phyloP scores from a whole-genome alignment of 2,329 filamentous ascomycete genomes.

The Trichoderma afroharzianum region DNA sequence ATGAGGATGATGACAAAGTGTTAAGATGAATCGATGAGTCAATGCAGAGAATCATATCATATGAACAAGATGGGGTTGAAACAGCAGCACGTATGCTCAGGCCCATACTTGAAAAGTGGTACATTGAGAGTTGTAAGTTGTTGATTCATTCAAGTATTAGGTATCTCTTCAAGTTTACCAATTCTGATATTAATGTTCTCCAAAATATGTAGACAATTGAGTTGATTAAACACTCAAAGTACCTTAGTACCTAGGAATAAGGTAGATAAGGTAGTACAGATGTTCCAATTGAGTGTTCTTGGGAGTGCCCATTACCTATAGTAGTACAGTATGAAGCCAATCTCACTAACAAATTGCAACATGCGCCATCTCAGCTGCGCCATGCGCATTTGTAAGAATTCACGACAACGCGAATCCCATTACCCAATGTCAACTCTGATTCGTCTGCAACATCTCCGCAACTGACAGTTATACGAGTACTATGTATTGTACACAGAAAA shows the following conservation, averaged over 20 bases:
- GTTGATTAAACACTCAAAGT: not conserved
- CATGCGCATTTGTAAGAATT: not conserved
- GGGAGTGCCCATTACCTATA: too few species aligned
- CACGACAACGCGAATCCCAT: not conserved
- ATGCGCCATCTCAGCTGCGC: not conserved
- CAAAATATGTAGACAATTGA: not conserved
- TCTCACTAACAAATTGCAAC: not conserved
- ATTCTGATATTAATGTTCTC: not conserved
- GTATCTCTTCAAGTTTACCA: not conserved
- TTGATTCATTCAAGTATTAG: not conserved
- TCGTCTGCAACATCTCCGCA: not conserved
- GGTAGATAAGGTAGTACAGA: too few species aligned
- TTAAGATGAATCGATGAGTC: not conserved
- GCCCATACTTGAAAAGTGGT: not conserved
- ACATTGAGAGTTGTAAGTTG: not conserved
- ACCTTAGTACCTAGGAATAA: too few species aligned
- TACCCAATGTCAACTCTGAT: not conserved
- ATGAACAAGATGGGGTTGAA: not conserved
- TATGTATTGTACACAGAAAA: not conserved
- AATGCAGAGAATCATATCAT: not conserved
- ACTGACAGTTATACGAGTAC: not conserved
- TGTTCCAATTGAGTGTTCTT: too few species aligned
- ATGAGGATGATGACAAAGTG: not conserved
- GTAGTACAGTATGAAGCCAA: not conserved
- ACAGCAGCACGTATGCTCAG: too few species aligned